Conservation (phyloP, 2,329 filamentous ascomycete species). For the Aspergillus udagawae region DNA sequence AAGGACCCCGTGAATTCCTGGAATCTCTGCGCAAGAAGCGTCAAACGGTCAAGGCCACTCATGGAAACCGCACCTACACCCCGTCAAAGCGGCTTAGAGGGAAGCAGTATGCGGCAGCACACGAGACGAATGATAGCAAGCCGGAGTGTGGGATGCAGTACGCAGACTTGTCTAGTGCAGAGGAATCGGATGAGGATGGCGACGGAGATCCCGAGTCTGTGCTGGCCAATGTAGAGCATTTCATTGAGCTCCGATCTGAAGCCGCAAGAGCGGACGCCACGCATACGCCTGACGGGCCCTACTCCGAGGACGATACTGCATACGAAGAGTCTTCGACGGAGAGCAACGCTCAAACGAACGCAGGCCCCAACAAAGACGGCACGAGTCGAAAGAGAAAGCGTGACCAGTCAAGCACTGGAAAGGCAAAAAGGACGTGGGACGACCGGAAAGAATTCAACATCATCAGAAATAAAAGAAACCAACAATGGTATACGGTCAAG, state of each 20-base stretch:
- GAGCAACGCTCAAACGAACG: not conserved
- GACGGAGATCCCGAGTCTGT: conserved; percentile 14
- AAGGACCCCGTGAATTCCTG: conserved; percentile 32
- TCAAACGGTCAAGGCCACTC: conserved; percentile 32
- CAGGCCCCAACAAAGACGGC: not conserved
- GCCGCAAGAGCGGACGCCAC: not conserved
- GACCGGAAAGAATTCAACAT: conserved; percentile 24
- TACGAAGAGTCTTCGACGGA: conserved; percentile 9
- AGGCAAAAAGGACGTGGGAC: conserved; percentile 12
- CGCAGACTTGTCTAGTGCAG: conserved; percentile 15
- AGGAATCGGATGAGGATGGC: conserved; percentile 10
- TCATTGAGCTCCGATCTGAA: conserved; percentile 6
- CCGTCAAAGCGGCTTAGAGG: conserved; percentile 30
- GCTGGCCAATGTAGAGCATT: conserved; percentile 7
- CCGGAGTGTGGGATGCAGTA: conserved; percentile 2
- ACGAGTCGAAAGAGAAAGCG: conserved; percentile 10
- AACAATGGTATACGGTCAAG: conserved; percentile 23
- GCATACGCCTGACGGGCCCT: not conserved
- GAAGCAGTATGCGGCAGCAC: conserved; percentile 19
- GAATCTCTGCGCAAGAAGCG: conserved; percentile 20
- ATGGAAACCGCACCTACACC: conserved; percentile 37
- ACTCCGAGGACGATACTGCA: conserved; percentile 5
- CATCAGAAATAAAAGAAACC: not conserved
- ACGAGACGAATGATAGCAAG: conserved; percentile 2
- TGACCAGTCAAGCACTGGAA: conserved; percentile 1